Evolutionary conservation across 1,284 basidiomycete species (phyloP).

Genomic region (Marasmius tenuissimus): DNA sequence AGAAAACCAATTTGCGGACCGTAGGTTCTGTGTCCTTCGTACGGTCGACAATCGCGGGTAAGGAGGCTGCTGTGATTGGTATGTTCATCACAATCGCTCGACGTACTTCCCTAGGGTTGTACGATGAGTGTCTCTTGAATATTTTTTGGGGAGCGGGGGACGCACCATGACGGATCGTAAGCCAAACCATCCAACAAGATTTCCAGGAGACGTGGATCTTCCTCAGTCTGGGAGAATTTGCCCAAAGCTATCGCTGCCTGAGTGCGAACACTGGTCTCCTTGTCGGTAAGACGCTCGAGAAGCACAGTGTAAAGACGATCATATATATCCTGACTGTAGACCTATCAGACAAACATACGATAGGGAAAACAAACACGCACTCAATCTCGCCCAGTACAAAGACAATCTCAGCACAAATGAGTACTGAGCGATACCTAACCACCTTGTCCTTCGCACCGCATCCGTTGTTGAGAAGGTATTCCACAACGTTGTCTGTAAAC

Average conservation of each 20-base stretch:
- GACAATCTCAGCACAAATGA: constrained; percentile 77
- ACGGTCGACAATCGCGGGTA: constrained; percentile 73
- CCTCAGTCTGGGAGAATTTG: constrained; percentile 70
- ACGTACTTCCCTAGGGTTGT: constrained; percentile 75
- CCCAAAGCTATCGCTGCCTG: constrained; percentile 85
- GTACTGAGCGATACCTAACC: constrained; percentile 80
- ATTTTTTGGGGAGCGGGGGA: constrained; percentile 12
- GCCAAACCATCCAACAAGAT: constrained; percentile 72
- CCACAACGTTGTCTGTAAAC: constrained; percentile 74
- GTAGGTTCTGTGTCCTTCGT: constrained; percentile 83
- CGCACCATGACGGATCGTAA: constrained; percentile 79
- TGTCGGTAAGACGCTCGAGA: constrained; percentile 81
- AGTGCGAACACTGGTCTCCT: constrained; percentile 77
- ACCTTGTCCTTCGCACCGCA: constrained; percentile 90
- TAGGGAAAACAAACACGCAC: constrained; percentile 45
- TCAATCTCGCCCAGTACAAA: constrained; percentile 81
- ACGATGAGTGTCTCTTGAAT: constrained; percentile 2
- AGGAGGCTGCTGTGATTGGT: constrained; percentile 53
- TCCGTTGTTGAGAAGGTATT: constrained; percentile 74
- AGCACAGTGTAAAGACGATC: constrained; percentile 63
- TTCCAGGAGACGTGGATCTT: constrained; percentile 46
- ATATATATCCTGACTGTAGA: constrained; percentile 78
- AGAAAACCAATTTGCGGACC: constrained; percentile 82
- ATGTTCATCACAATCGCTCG: constrained; percentile 80
- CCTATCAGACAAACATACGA: constrained; percentile 6